phyloP scores from a whole-genome alignment of 1,284 basidiomycete species.

The Lentinus polychrous region DNA sequence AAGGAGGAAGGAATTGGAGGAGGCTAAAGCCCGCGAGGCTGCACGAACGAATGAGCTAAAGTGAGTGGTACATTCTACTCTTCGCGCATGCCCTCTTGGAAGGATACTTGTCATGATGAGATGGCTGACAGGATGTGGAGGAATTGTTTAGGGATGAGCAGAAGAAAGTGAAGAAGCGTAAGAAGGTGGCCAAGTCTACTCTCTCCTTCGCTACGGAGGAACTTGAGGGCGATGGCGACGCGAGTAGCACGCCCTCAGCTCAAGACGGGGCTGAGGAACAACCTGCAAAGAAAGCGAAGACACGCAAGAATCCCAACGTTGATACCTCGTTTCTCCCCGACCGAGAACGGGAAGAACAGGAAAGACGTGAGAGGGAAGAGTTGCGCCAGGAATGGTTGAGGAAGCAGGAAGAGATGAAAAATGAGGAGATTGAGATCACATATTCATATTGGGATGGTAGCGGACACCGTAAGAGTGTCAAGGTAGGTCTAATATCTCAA shows the following conservation, averaged over 20 bases:
- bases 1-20: constrained; percentile 84
- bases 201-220: constrained; percentile 90
- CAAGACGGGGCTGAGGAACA: constrained; percentile 33
- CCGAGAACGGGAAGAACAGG: constrained; percentile 89
- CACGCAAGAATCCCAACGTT: constrained; percentile 92
- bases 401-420: constrained; percentile 84
- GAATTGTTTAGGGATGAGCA: constrained; percentile 77
- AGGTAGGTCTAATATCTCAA: constrained; percentile 46
- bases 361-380: constrained; percentile 83
- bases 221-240: constrained; percentile 45
- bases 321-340: constrained; percentile 99
- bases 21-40: constrained; percentile 86
- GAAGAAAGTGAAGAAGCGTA: constrained; percentile 88
- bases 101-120: constrained; percentile 13
- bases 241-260: constrained; percentile 30
- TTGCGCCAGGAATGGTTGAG: constrained; percentile 87
- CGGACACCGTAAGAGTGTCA: constrained; percentile 90
- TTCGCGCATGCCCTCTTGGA: too few species aligned
- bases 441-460: constrained; percentile 99
- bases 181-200: constrained; percentile 75
- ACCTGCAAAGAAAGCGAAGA: constrained; percentile 64
- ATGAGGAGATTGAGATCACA: constrained; percentile 85
- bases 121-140: constrained; percentile 72
- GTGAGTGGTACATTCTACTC: constrained; percentile 47
- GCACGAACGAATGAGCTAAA: constrained; percentile 77